Base-by-base conservation (phyloP, 306 rosid genomes). In the Cicer pinnatifidum region DNA sequence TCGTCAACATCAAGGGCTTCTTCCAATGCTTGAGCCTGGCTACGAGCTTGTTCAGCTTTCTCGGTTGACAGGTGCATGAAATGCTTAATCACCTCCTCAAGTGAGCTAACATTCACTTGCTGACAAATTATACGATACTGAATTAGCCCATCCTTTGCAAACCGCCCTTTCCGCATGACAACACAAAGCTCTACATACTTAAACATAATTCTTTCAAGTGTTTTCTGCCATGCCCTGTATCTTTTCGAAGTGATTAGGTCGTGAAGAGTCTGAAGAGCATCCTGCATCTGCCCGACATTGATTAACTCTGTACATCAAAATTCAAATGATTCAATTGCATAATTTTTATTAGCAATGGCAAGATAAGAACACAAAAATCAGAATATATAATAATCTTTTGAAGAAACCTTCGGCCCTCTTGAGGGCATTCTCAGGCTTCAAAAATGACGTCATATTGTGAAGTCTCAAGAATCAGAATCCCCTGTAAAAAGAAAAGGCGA, bases 1-100 rank as follows among this genome's bases (percentile, higher is more conserved):
- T 95, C 99, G 72, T 95, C 99, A 5, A 95, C 97, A 82, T 95
- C 96, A 9, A 95, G 93, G 2, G 99, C 99, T 66, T 92, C 99
- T 76, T 95, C 99, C 28, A 95, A 69, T 7, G 93, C 99, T 76
- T 91, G 92, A 0, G 97, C 99, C 87, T 95, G 97, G 76, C 85
- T 86, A 10, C 99, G 97, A 5, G 97, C 99, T 81, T 90, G 96
- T 81, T 95, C 99, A 5, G 99, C 99, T 85, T 90, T 89, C 88
- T 95, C 99, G 8, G 99, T 90, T 0, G 99, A 91, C 5, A 92
- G 91, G 75, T 90, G 97, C 97, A 95, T 92, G 58, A 95, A 95
- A 74, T 95, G 97, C 82, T 95, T 95, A 75, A 95, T 95, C 45
- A 95, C 99, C 85, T 95, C 99, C 84, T 95, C 99, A 72, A 95